Conservation (phyloP, 2,329 filamentous ascomycete species). For the Nothophaeocryptopus gaeumannii region DNA sequence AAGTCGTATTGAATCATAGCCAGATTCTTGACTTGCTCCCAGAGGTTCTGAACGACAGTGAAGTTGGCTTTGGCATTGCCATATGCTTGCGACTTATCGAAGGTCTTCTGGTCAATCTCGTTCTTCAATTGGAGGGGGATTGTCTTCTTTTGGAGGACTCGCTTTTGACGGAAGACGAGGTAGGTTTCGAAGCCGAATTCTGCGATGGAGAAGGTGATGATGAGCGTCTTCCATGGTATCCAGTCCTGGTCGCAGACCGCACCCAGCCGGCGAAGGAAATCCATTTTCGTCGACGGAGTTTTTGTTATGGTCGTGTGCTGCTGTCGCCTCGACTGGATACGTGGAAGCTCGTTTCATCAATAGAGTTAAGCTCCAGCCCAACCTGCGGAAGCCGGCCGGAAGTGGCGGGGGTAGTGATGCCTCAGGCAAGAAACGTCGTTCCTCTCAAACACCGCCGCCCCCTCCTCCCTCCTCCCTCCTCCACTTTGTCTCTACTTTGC, state of each 20-base stretch:
- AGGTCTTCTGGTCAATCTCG: conserved; percentile 85
- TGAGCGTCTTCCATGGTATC: conserved; percentile 97
- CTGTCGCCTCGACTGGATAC: too few species aligned
- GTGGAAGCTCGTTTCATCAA: too few species aligned
- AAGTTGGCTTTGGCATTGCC: conserved; percentile 94
- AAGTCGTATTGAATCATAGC: conserved; percentile 87
- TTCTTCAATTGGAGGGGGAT: conserved; percentile 83
- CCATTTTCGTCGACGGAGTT: conserved; percentile 25
- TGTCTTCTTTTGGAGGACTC: conserved; percentile 73
- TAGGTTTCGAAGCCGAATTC: conserved; percentile 89
- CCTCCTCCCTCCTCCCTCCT: too few species aligned
- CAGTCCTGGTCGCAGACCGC: conserved; percentile 83
- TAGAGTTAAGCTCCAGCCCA: too few species aligned
- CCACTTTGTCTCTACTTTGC: too few species aligned
- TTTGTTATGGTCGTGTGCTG: too few species aligned
- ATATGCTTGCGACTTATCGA: conserved; percentile 82
- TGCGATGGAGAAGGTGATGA: conserved; percentile 88
- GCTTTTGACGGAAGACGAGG: conserved; percentile 86
- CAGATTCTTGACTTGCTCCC: conserved; percentile 82
- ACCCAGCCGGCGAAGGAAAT: conserved; percentile 62
- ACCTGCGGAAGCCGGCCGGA: too few species aligned
- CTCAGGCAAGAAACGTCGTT: too few species aligned
- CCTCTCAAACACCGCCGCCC: too few species aligned
- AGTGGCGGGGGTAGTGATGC: too few species aligned
- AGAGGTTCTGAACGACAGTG: conserved; percentile 75